Evolutionary conservation across 495 filamentous ascomycete species (phyloP).

Genomic region (Tuber indicum): DNA sequence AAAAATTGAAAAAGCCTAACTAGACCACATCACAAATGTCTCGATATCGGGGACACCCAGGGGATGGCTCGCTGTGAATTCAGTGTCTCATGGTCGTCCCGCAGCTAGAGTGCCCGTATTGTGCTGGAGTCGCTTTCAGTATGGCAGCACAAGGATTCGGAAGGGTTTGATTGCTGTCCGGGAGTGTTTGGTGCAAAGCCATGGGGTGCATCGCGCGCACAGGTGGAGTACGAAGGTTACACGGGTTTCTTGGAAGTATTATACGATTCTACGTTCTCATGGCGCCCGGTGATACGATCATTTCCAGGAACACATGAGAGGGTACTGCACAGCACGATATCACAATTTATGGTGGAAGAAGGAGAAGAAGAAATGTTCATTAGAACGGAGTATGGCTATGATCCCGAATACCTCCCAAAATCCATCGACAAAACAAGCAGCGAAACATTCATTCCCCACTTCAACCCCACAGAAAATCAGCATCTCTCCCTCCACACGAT

Average conservation of each 20-base stretch:
- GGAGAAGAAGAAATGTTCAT: too few species aligned
- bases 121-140: too few species aligned
- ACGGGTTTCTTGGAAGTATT: not conserved
- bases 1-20: too few species aligned
- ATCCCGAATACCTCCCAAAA: not conserved
- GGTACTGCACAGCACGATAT: not conserved
- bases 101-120: too few species aligned
- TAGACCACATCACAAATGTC: too few species aligned
- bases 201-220: not conserved
- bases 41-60: too few species aligned
- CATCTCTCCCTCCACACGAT: not conserved
- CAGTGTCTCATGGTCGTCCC: too few species aligned
- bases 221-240: not conserved
- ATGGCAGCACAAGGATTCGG: too few species aligned
- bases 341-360: not conserved
- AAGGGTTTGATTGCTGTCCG: too few species aligned
- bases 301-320: not conserved
- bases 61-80: too few species aligned
- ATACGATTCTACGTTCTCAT: too few species aligned
- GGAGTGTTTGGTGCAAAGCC: not conserved
- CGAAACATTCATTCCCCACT: not conserved
- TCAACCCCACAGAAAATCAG: not conserved
- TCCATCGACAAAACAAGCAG: not conserved
- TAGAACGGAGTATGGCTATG: not conserved
- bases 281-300: not conserved